Evolutionary conservation across 768 basidiomycete species (phyloP).

Genomic region (Trametes coccinea): DNA sequence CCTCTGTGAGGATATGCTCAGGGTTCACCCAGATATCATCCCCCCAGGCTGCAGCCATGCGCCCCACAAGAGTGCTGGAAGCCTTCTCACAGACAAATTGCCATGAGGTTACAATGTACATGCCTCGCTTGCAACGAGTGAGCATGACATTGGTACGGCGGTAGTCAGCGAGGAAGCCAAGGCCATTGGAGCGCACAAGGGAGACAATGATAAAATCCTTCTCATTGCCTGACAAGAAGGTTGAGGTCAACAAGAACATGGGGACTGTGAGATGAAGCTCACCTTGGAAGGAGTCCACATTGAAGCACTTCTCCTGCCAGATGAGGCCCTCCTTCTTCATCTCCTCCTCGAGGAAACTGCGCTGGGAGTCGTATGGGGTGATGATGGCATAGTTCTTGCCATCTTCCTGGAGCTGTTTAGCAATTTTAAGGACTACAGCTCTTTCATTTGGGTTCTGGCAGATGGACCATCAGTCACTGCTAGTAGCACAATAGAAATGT

Average conservation of each 20-base stretch:
- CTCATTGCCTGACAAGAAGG: conserved; percentile 64
- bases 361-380: conserved; percentile 81
- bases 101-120: conserved; percentile 70
- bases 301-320: conserved; percentile 73
- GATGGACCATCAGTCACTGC: background rate
- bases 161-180: conserved; percentile 67
- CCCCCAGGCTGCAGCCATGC: conserved; percentile 37
- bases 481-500: background rate
- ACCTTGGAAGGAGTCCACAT: conserved; percentile 85
- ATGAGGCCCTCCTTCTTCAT: conserved; percentile 51
- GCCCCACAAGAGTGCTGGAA: conserved; percentile 45
- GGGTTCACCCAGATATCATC: conserved; percentile 39
- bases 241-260: too few species aligned
- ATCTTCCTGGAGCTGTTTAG: conserved; percentile 53
- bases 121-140: conserved; percentile 72
- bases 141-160: conserved; percentile 88
- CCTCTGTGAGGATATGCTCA: conserved; percentile 38
- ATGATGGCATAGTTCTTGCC: conserved; percentile 61
- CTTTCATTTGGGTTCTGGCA: conserved; percentile 62
- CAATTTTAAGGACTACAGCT: conserved; percentile 56
- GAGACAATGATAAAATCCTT: conserved; percentile 77
- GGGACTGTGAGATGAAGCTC: conserved; percentile 7
- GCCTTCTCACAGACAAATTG: conserved; percentile 58
- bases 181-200: conserved; percentile 57
- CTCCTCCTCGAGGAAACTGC: conserved; percentile 53